Percentiles rank a stretch among this genome's conserved stretches.
Evolutionary conservation across 805 yeast species (phyloP).

Genomic region (Spathaspora gorwiae): DNA sequence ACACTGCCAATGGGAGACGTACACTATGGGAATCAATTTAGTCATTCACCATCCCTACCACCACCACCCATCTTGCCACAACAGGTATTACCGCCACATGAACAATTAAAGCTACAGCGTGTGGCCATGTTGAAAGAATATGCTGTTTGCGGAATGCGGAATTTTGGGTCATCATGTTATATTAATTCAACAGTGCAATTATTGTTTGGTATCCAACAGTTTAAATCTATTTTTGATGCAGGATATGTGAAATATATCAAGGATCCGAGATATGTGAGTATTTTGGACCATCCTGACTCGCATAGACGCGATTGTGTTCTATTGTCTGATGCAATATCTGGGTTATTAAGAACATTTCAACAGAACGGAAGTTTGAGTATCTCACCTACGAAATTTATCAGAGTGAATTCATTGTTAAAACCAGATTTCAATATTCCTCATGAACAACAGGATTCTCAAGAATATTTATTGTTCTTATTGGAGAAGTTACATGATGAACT

Average conservation of each 20-base stretch:
- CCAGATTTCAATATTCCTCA: conserved; percentile 67
- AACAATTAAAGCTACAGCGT: conserved; percentile 11
- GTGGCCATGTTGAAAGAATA: conserved; percentile 30
- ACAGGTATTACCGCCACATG: conserved; percentile 2
- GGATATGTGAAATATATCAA: conserved; percentile 42
- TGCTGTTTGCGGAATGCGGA: conserved; percentile 58
- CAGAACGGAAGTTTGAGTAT: conserved; percentile 57
- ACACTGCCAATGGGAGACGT: not conserved
- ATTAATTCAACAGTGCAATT: conserved; percentile 72
- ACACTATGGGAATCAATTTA: not conserved
- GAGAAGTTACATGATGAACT: conserved; percentile 70
- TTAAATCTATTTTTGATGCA: conserved; percentile 46
- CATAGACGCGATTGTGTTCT: conserved; percentile 16
- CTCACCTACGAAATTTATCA: conserved; percentile 61
- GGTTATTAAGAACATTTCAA: conserved; percentile 54
- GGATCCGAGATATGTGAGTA: conserved; percentile 21
- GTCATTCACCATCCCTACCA: not conserved
- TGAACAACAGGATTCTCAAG: conserved; percentile 82
- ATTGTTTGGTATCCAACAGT: conserved; percentile 49
- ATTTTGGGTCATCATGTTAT: conserved; percentile 72
- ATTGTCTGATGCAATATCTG: conserved; percentile 49
- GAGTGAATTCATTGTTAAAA: conserved; percentile 46
- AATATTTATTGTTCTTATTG: conserved; percentile 60
- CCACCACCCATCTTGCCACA: not conserved
- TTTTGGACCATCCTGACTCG: conserved; percentile 17